Base-by-base conservation (phyloP, 805 yeast genomes). In the Torulaspora maleeae region DNA sequence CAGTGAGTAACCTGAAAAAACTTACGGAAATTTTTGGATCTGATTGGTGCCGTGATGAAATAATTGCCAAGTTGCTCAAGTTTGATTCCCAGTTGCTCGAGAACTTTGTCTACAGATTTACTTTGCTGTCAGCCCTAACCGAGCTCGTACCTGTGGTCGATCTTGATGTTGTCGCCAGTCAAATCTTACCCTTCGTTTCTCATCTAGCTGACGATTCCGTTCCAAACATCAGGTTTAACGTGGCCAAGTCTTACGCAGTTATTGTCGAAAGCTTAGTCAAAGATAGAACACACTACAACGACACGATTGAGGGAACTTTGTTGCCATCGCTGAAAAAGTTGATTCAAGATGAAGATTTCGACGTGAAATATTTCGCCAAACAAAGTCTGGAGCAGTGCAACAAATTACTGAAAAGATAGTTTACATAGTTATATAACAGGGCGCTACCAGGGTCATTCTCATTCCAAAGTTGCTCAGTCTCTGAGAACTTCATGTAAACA, bases 151-250 rank as follows among this genome's bases (percentile, higher is more conserved):
- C 89, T 5, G 95, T 82, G 28, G 77, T 91, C 22, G 70, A 77
- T 27, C 67, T 73, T 30, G 68, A 68, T 13, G 77, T 82, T 36
- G 77, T 86, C 17, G 72, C 78, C 33, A 73, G 74, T 33, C 82
- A 82, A 53, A 77, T 90, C 36, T 71, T 89, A 56, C 96, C 97
- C 19, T 90, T 87, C 59, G 73, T 93, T 49, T 75, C 80, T 53
- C 80, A 78, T 39, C 73, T 91, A 56, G 74, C 81, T 32, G 73
- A 72, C 30, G 99, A 93, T 68, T 76, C 80, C 6, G 97, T 93
- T 45, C 96, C 99, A 56, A 93, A 93, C 66, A 90, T 93, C 51
- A 78, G 97, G 61, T 93, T 93, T 72, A 93, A 90, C 68, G 89
- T 86, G 51, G 97, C 99, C 22, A 89, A 88, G 67, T 78, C 95